A percentile compares a stretch with the other conserved stretches of the same genome.
Conservation (phyloP, 192 early-diverging fungal genomes). For the Backusella psychrophila region DNA sequence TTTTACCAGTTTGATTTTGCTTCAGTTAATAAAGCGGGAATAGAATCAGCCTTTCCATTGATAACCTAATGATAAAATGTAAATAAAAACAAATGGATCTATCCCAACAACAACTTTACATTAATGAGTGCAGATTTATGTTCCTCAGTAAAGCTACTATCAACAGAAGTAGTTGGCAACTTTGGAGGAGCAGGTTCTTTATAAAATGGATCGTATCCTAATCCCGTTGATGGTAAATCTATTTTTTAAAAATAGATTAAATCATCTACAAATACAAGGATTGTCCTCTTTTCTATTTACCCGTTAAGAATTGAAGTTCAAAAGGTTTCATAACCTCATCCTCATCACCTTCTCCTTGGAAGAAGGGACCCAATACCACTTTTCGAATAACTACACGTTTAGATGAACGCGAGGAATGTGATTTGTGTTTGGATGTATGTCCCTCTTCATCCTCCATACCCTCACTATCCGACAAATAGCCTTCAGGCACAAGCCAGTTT, state of each 20-base stretch:
- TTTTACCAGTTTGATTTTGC: constrained; percentile 23
- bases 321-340: constrained; percentile 15
- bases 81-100: too few species aligned
- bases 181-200: not conserved
- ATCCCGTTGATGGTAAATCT: not conserved
- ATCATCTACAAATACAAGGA: not conserved
- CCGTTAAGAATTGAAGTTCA: constrained; percentile 8
- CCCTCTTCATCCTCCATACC: constrained; percentile 30
- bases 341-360: constrained; percentile 8
- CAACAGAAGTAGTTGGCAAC: not conserved
- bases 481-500: constrained; percentile 83
- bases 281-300: not conserved
- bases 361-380: constrained; percentile 20
- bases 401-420: not conserved
- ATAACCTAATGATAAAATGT: constrained; percentile 13
- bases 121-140: constrained; percentile 23
- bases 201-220: constrained; percentile 16
- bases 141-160: constrained; percentile 14
- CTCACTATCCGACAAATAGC: constrained; percentile 85
- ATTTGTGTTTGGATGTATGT: not conserved
- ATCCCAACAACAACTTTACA: not conserved
- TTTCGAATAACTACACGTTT: not conserved
- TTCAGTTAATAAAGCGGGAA: constrained; percentile 25
- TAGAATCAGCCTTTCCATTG: constrained; percentile 17
- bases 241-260: not conserved